Evolutionary conservation across 169 alveolate species (phyloP).

Genomic region (Cryptosporidium tyzzeri): DNA sequence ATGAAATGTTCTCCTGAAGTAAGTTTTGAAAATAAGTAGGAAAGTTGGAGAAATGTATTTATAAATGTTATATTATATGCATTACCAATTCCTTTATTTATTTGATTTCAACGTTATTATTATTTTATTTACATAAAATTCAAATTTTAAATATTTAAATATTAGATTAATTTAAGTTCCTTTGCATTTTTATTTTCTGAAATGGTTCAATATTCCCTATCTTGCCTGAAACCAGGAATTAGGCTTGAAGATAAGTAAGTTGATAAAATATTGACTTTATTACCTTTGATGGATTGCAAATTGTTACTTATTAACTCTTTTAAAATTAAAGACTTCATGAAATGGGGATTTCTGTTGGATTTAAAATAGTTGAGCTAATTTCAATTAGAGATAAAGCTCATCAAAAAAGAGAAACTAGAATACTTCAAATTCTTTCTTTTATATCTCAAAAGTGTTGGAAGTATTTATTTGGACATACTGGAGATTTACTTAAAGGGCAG

Average conservation of each 20-base stretch:
- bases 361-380: constrained; percentile 80
- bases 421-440: constrained; percentile 82
- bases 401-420: constrained; percentile 81
- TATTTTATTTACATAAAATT: background rate
- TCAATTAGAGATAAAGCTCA: constrained; percentile 79
- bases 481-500: constrained; percentile 85
- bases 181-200: constrained; percentile 84
- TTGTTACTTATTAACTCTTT: background rate
- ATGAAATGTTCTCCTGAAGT: constrained; percentile 64
- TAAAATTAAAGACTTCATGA: constrained; percentile 80
- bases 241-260: constrained; percentile 83
- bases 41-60: background rate
- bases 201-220: constrained; percentile 84
- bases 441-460: constrained; percentile 83
- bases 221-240: constrained; percentile 82
- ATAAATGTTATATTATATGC: background rate
- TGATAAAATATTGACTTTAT: background rate
- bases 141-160: background rate
- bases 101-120: background rate
- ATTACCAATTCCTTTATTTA: background rate
- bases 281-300: background rate
- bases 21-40: background rate
- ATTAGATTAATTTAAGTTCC: constrained; percentile 82
- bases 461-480: constrained; percentile 83
- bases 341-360: constrained; percentile 85